Conservation (phyloP, 1,284 basidiomycete genomes). For the Ganoderma resinaceum region DNA sequence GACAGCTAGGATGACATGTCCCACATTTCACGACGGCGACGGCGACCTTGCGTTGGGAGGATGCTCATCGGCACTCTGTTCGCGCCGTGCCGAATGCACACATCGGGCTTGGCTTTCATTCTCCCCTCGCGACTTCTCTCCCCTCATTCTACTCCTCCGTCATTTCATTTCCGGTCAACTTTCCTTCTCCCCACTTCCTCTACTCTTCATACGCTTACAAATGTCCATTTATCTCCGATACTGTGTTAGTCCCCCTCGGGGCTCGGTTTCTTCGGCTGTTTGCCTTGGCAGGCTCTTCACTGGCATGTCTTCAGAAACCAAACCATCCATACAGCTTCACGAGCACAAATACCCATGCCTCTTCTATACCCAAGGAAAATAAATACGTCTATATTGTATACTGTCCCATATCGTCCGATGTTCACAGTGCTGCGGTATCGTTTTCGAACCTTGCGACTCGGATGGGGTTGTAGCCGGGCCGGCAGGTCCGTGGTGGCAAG, state of each 20-base stretch:
- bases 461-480: too few relatives aligned
- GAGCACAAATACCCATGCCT: neutral
- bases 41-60: neutral
- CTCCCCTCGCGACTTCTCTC: neutral
- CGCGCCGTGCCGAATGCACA: too few relatives aligned
- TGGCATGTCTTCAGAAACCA: neutral
- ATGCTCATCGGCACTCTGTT: too few relatives aligned
- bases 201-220: neutral
- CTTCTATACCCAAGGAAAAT: neutral
- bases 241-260: too few relatives aligned
- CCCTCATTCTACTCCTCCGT: too few relatives aligned
- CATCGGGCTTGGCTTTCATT: neutral
- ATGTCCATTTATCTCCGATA: neutral
- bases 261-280: neutral
- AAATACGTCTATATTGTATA: neutral
- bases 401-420: neutral
- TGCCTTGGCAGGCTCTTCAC: neutral
- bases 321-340: neutral
- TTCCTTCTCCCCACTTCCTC: too few relatives aligned
- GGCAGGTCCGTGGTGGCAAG: too few relatives aligned
- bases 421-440: too few relatives aligned
- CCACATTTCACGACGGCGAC: neutral
- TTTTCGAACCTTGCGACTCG: too few relatives aligned
- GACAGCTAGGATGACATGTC: neutral
- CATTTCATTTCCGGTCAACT: neutral